These are phyloP conservation scores for Piedraia hortae DNA, from an alignment of 2,329 filamentous ascomycete species.

Conservation along the genomic window DNA sequence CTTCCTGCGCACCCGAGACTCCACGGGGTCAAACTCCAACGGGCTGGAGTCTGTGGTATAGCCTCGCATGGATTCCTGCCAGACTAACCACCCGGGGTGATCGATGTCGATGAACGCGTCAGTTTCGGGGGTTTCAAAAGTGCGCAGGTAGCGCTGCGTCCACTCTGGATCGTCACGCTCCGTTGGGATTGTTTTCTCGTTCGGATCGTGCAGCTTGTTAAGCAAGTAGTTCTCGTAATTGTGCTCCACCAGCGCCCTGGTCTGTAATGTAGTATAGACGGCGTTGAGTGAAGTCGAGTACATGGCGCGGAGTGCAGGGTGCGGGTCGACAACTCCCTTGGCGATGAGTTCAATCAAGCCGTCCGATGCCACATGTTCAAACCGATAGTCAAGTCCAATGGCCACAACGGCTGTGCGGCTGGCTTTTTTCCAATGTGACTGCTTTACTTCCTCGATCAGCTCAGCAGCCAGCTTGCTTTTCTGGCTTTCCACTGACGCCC, in stretches of 20 bases:
- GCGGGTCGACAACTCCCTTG: slow-evolving; percentile 61
- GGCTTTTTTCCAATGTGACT: slow-evolving; percentile 89
- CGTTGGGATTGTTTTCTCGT: slow-evolving; percentile 48
- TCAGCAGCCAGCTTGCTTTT: slow-evolving; percentile 61
- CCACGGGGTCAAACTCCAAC: slow-evolving; percentile 57
- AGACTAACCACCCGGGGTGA: slow-evolving; percentile 87
- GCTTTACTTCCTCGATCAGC: slow-evolving; percentile 46
- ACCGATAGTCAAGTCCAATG: slow-evolving; percentile 71
- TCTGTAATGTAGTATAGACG: slow-evolving; percentile 58
- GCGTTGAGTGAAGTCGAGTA: slow-evolving; percentile 58
- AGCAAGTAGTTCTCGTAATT: slow-evolving; percentile 66
- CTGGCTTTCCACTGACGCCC: slow-evolving; percentile 51
- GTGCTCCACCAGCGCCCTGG: slow-evolving; percentile 62
- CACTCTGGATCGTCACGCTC: slow-evolving; percentile 47
- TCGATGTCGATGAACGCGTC: slow-evolving; percentile 82
- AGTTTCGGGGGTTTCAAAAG: slow-evolving; percentile 49
- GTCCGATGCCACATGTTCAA: slow-evolving; percentile 58
- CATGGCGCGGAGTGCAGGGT: slow-evolving; percentile 57
- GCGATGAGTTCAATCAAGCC: slow-evolving; percentile 64
- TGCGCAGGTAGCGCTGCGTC: slow-evolving; percentile 49
- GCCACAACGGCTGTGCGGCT: slow-evolving; percentile 73
- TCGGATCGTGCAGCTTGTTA: slow-evolving; percentile 49
- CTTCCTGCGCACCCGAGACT: slow-evolving; percentile 42
- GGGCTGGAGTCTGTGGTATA: slow-evolving; percentile 42
- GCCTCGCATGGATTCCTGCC: slow-evolving; percentile 66